Base-by-base conservation (phyloP, 176 grass and related monocot genomes). In the Ampelocalamus luodianensis region DNA sequence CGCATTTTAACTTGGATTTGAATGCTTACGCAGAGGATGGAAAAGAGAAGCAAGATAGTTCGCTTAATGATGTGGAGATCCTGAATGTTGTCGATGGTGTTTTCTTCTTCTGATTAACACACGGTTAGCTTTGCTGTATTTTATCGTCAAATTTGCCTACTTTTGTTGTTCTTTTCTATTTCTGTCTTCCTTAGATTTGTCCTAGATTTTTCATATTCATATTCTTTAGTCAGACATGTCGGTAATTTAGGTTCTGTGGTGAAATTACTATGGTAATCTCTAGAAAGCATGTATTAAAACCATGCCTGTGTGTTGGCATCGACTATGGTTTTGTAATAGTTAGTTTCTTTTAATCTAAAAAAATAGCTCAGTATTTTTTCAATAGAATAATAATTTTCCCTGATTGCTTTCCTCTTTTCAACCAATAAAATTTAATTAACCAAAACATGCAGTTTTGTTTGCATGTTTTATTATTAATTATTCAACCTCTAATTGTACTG, bases 1-100 rank as follows among this genome's bases (percentile, higher is more conserved):
- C 79, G 15, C 23, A 39, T 68, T 76, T 88, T 22, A 61, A 62
- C 78, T 81, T 97, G 78, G 91, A 97, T 92, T 79, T 92, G 68
- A 88, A 87, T 38, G 79, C 76, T 39, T 56, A 13, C 37, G 39
- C 50, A 15, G 62, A 79, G 5, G 75, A 74, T n/a, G 46, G 3
- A 43, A 68, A 84, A 74, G 74, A n/a, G 36, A 58, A 66, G 37
- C 67, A 45, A 3, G 5, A 10, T 10, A 43, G 13, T 13, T 80
- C 26, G 1, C 55, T 14, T 50, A 36, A 92, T 82, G 61, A 48
- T n/a, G 80, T 24, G 38, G 89, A 50, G 32, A 54, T 91, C 85
- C 20, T 79, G 20, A 74, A 86, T 26, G 49, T 16, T 65, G 69
- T 91, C 2, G 92, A 94, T 84, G 36, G 80, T 17, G 76, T 78